Conservation (phyloP, 2,329 filamentous ascomycete genomes). For the Cytospora leucostoma region DNA sequence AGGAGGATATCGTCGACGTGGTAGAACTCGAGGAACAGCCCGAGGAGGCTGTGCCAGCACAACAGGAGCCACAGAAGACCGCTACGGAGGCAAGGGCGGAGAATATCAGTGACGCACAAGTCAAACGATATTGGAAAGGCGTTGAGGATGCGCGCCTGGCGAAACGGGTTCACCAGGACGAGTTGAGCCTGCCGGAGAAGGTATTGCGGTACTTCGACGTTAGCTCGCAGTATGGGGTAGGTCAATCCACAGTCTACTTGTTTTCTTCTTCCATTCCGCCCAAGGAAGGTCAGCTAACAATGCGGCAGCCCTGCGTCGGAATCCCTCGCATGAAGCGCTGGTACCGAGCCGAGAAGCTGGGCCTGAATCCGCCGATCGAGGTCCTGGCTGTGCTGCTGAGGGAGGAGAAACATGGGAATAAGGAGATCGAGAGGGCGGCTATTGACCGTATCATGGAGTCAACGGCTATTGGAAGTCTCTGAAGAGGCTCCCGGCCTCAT, state of each 20-base stretch:
- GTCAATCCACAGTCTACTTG: conserved; percentile 41
- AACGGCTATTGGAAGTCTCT: conserved; percentile 42
- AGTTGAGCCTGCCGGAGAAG: conserved; percentile 74
- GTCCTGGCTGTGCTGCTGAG: conserved; percentile 82
- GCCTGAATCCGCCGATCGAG: conserved; percentile 84
- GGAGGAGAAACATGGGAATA: conserved; percentile 61
- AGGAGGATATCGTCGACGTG: conserved; percentile 34
- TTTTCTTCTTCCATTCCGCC: not conserved
- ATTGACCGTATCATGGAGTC: conserved; percentile 68
- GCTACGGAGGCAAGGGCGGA: conserved; percentile 60
- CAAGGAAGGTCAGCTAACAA: conserved; percentile 9
- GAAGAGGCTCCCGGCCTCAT: not conserved
- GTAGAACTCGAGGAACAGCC: conserved; percentile 4
- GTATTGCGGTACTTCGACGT: conserved; percentile 91
- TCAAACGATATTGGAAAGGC: conserved; percentile 74
- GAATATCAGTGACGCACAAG: conserved; percentile 65
- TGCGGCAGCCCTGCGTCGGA: conserved; percentile 78
- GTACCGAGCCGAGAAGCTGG: conserved; percentile 81
- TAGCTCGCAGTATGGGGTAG: conserved; percentile 86
- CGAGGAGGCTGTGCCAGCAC: not conserved
- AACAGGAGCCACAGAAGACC: conserved; percentile 44
- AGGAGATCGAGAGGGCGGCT: conserved; percentile 65
- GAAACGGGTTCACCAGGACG: conserved; percentile 75
- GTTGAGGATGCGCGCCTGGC: conserved; percentile 71
- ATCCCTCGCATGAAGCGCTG: conserved; percentile 80